These are phyloP conservation scores for Plasmodium vivax DNA, from an alignment of 169 alveolate species.

Conservation along the genomic window DNA sequence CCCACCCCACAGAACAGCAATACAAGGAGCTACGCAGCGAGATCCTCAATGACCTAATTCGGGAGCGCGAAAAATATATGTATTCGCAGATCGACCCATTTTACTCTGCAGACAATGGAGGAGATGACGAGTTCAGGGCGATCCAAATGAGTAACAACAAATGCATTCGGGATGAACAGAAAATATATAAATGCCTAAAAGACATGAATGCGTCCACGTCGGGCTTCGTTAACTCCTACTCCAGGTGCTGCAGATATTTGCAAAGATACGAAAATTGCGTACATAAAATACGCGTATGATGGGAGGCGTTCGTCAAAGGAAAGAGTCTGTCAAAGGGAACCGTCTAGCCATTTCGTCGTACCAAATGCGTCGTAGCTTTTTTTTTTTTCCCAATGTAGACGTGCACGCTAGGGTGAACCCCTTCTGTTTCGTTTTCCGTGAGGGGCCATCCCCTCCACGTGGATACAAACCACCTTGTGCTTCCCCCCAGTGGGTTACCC, in stretches of 20 bases:
- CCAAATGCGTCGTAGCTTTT: background rate
- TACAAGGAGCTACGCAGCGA: background rate
- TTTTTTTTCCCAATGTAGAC: background rate
- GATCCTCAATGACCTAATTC: slow-evolving; percentile 17
- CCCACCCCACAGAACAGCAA: slow-evolving; percentile 1
- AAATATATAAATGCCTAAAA: slow-evolving; percentile 62
- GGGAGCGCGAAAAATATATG: slow-evolving; percentile 36
- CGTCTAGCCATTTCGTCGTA: background rate
- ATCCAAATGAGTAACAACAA: slow-evolving; percentile 20
- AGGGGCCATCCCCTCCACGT: background rate
- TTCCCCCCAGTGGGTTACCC: background rate
- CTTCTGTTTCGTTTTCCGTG: background rate
- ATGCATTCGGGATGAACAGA: slow-evolving; percentile 47
- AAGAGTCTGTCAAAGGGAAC: background rate
- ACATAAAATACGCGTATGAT: slow-evolving; percentile 39
- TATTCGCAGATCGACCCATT: slow-evolving; percentile 15
- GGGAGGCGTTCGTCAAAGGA: background rate
- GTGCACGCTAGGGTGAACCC: background rate
- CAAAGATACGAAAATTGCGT: slow-evolving; percentile 65
- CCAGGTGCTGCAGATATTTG: slow-evolving; percentile 48
- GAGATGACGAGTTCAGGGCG: background rate
- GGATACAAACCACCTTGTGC: background rate
- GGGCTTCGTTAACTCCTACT: slow-evolving; percentile 41
- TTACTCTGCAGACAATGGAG: background rate
- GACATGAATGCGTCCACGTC: slow-evolving; percentile 64